Percentiles rank a stretch among this genome's conserved stretches.
Evolutionary conservation across 139 green algal species (phyloP).

Genomic region (Auxenochlorella pyrenoidosa): DNA sequence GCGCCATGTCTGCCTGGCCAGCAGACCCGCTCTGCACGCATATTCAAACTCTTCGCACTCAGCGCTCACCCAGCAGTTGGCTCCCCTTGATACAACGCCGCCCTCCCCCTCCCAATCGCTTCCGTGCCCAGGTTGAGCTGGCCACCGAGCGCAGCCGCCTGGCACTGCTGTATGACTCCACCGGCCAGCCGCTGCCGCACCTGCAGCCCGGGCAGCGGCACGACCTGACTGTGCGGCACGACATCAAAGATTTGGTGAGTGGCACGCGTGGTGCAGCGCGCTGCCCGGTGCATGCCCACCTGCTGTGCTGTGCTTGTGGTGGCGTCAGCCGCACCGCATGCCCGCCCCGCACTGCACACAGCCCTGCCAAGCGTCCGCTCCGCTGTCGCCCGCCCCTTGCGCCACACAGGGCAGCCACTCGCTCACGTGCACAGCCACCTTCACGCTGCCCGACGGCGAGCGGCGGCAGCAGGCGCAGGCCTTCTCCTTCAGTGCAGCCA

Average conservation of each 20-base stretch:
- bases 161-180: conserved; percentile 52
- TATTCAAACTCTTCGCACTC: no score
- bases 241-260: conserved; percentile 56
- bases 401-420: conserved; percentile 52
- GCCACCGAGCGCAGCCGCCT: conserved; percentile 44
- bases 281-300: neutral
- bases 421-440: conserved; percentile 61
- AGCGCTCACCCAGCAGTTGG: neutral
- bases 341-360: no score
- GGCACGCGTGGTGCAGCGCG: no score
- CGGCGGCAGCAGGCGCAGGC: conserved; percentile 55
- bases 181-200: conserved; percentile 22
- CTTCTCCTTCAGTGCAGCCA: conserved; percentile 72
- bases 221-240: conserved; percentile 60
- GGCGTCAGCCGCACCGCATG: no score
- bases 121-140: conserved; percentile 51
- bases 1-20: neutral
- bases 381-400: no score
- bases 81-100: no score
- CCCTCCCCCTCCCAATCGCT: no score
- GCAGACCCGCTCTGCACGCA: no score
- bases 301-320: no score
- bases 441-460: conserved; percentile 51
- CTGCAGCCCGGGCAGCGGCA: conserved; percentile 59
- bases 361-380: no score